Base-by-base conservation (phyloP, 306 rosid species). In the Glycine tomentella region DNA sequence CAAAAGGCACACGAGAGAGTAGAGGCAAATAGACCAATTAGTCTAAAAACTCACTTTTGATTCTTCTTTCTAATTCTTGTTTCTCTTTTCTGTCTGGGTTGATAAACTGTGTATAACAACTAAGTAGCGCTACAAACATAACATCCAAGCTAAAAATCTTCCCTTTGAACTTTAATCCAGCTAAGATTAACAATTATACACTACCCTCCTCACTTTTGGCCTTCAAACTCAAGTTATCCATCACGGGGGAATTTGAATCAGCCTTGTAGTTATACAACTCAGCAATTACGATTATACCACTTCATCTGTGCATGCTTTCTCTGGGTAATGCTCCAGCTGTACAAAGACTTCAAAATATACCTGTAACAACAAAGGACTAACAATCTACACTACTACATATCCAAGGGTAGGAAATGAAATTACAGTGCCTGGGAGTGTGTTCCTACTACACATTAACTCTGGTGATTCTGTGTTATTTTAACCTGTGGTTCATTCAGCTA, bases 401-500 rank as follows among this genome's bases (percentile, higher is more conserved):
- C 65, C 81, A 83, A 90, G 44, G 81, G 75, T 51, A 48, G 7
- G 53, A 17, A 58, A 44, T 9, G 75, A 88, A 78, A 84, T 88
- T 81, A 91, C 87, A 81, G 87, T 77, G 80, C 87, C 78, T 84
- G 70, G 67, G 58, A 77, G 80, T 79, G 80, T 79, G 80, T 79
- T 84, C 66, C 87, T 63, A 85, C 84, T 83, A 84, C 84, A 79
- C 83, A 80, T 65, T 74, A 55, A 85, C 81, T 66, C 89, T 82
- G 85, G 38, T 62, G 67, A 59, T 83, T 78, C 25, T 80, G 84
- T 56, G 57, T 56, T 85, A 83, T 72, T 81, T 89, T 82, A 42
- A 87, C 89, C 91, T 91, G 90, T 95, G 92, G 92, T 88, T 89
- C 95, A 87, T 88, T 89, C 95, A 82, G 83, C 89, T 83, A 80